Evolutionary conservation across 83 land plant genomes (phyloP).

Genomic region (Picea engelmannii): DNA sequence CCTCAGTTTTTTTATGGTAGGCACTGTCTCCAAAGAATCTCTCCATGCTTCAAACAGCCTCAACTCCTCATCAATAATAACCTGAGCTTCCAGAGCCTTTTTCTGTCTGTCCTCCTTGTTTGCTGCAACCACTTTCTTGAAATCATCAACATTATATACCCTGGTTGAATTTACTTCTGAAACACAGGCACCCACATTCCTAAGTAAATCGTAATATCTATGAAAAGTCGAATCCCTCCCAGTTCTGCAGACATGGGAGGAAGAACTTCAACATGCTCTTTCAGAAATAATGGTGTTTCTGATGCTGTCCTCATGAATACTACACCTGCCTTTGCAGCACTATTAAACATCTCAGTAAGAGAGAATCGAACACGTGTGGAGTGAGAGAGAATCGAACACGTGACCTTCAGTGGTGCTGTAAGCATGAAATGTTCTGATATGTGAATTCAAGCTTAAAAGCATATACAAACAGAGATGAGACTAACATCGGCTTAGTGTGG

Average conservation of each 20-base stretch:
- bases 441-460: no score
- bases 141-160: slow-evolving; percentile 94
- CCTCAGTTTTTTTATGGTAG: slow-evolving; percentile 94
- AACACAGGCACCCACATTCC: slow-evolving; percentile 90
- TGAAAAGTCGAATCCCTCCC: slow-evolving; percentile 76
- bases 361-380: no score
- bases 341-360: slow-evolving; percentile 74
- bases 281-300: slow-evolving; percentile 77
- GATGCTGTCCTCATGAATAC: slow-evolving; percentile 96
- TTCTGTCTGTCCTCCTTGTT: slow-evolving; percentile 90
- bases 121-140: slow-evolving; percentile 95
- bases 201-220: slow-evolving; percentile 78
- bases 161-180: slow-evolving; percentile 47
- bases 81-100: slow-evolving; percentile 95
- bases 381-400: no score
- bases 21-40: slow-evolving; percentile 96
- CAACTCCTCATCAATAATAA: slow-evolving; percentile 81
- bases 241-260: slow-evolving; percentile 43
- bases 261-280: slow-evolving; percentile 66
- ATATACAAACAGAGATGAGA: no score
- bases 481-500: no score
- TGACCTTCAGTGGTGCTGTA: no score
- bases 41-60: slow-evolving; percentile 92
- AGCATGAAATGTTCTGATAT: no score
- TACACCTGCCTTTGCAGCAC: slow-evolving; percentile 90